A percentile compares a stretch with the other conserved stretches of the same genome.
These are phyloP conservation scores for Lactarius sanguifluus DNA, from an alignment of 768 basidiomycete species.

Conservation along the genomic window DNA sequence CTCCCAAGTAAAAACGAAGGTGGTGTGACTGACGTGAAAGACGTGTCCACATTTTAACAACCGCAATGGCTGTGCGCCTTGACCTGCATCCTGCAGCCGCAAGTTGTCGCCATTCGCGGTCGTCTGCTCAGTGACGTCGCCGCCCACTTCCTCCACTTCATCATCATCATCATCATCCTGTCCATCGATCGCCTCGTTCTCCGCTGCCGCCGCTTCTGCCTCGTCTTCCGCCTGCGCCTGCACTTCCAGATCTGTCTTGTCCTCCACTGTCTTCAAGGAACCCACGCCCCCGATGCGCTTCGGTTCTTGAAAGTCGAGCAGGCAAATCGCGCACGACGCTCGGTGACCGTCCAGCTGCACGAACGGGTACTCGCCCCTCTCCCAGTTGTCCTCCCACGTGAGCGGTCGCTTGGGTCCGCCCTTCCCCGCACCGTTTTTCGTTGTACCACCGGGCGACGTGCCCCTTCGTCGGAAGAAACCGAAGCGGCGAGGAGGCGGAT, in stretches of 20 bases:
- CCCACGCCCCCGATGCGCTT: constrained; percentile 36
- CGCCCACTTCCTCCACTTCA: constrained; percentile 39
- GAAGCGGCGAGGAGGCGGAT: constrained; percentile 50
- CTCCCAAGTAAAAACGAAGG: neutral
- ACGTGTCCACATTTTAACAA: constrained; percentile 81
- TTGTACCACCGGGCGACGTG: constrained; percentile 20
- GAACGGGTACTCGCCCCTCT: constrained; percentile 74
- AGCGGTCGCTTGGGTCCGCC: constrained; percentile 37
- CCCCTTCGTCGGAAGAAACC: constrained; percentile 39
- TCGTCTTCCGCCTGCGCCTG: neutral
- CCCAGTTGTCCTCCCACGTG: constrained; percentile 80
- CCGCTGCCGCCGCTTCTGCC: constrained; percentile 5
- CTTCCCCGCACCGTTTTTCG: constrained; percentile 29
- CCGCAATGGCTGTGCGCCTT: constrained; percentile 74
- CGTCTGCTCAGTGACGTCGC: constrained; percentile 11
- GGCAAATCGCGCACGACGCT: constrained; percentile 80
- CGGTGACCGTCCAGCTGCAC: constrained; percentile 80
- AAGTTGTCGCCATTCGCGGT: constrained; percentile 37
- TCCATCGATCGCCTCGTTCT: constrained; percentile 36
- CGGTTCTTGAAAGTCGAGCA: constrained; percentile 84
- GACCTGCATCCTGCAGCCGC: constrained; percentile 68
- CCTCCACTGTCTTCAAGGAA: constrained; percentile 36
- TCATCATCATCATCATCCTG: constrained; percentile 32
- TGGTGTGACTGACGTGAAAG: constrained; percentile 68
- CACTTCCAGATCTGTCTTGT: constrained; percentile 9